Conservation (phyloP, 2,329 filamentous ascomycete genomes). For the Colletotrichum nymphaeae region DNA sequence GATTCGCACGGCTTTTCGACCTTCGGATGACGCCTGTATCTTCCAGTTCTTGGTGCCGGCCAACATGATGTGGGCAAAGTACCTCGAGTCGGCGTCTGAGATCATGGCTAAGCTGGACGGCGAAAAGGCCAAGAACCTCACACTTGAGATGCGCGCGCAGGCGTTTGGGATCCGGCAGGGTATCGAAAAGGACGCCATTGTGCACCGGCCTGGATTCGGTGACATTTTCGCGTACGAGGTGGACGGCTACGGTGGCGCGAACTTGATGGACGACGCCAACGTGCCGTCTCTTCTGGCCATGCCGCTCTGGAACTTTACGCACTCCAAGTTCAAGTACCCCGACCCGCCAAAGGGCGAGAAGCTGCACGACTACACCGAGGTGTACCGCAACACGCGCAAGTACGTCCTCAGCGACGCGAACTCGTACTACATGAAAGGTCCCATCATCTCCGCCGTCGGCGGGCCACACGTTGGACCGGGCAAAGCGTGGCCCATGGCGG, state of each 20-base stretch:
- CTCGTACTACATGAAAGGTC: slow-evolving; percentile 79
- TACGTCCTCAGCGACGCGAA: slow-evolving; percentile 83
- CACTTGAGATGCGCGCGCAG: slow-evolving; percentile 65
- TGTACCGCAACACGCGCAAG: slow-evolving; percentile 82
- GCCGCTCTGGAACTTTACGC: slow-evolving; percentile 70
- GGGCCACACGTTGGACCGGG: slow-evolving; percentile 73
- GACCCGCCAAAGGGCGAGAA: slow-evolving; percentile 22
- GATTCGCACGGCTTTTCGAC: slow-evolving; percentile 87
- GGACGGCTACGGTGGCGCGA: slow-evolving; percentile 76
- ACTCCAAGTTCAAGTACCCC: slow-evolving; percentile 21
- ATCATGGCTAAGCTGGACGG: slow-evolving; percentile 57
- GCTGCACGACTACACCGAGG: slow-evolving; percentile 64
- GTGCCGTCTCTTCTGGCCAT: slow-evolving; percentile 75
- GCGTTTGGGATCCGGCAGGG: slow-evolving; percentile 73
- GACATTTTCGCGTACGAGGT: slow-evolving; percentile 83
- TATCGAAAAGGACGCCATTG: slow-evolving; percentile 78
- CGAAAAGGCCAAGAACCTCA: slow-evolving; percentile 57
- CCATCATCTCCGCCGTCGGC: slow-evolving; percentile 78
- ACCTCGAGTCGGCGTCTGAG: slow-evolving; percentile 62
- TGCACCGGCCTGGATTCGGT: slow-evolving; percentile 62
- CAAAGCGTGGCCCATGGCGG: slow-evolving; percentile 67
- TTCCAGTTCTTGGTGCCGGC: slow-evolving; percentile 89
- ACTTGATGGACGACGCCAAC: slow-evolving; percentile 79
- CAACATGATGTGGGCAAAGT: slow-evolving; percentile 85
- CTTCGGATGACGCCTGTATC: slow-evolving; percentile 85